Evolutionary conservation across 2,329 filamentous ascomycete species (phyloP).

Genomic region (Epichloe scottii): DNA sequence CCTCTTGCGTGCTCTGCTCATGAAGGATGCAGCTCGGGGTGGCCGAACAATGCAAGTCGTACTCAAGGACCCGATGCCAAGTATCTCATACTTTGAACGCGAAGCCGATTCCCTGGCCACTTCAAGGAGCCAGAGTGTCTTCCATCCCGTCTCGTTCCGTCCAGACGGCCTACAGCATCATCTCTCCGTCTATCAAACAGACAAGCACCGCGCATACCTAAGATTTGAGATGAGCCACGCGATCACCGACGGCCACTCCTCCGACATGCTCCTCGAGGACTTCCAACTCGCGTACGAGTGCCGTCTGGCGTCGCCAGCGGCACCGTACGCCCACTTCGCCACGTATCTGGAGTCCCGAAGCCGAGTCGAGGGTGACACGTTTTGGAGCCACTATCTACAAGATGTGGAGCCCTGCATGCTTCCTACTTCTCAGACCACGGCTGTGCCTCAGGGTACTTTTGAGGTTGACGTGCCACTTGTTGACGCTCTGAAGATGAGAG

Average conservation of each 20-base stretch:
- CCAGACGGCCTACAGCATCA: neutral
- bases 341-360: neutral
- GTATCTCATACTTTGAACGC: neutral
- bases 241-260: conserved; percentile 4
- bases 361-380: neutral
- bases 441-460: neutral
- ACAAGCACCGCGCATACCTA: neutral
- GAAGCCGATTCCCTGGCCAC: neutral
- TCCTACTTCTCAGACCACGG: neutral
- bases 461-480: neutral
- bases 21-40: conserved; percentile 4
- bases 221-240: conserved; percentile 3
- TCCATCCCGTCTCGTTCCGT: neutral
- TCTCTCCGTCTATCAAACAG: neutral
- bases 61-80: conserved; percentile 2
- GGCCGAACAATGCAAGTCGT: conserved; percentile 6
- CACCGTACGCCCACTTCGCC: conserved; percentile 1
- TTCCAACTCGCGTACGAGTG: conserved; percentile 1
- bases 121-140: neutral
- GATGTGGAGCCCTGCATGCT: neutral
- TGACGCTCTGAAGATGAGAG: neutral
- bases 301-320: neutral
- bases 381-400: neutral
- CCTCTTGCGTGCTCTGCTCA: conserved; percentile 8
- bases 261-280: neutral